A percentile compares a stretch with the other conserved stretches of the same genome.
Evolutionary conservation across 2,329 filamentous ascomycete genomes (phyloP).

Genomic region (Trichoderma endophyticum): DNA sequence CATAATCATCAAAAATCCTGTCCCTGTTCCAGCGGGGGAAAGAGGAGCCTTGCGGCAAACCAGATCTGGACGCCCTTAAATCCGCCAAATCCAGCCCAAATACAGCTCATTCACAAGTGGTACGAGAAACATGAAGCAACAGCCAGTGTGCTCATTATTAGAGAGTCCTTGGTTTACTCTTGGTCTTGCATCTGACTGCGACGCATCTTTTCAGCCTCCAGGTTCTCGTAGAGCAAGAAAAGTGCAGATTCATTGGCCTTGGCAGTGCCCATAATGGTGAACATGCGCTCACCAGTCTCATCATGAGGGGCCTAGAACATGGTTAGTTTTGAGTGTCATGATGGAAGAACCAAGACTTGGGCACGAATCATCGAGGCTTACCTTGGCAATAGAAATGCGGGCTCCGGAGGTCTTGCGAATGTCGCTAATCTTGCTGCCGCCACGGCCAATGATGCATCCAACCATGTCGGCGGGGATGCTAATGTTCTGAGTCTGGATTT

Average conservation of each 20-base stretch:
- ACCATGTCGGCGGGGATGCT: conserved; percentile 99
- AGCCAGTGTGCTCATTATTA: conserved; percentile 22
- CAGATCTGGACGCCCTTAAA: conserved; percentile 52
- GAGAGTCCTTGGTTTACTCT: conserved; percentile 41
- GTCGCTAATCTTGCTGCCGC: conserved; percentile 95
- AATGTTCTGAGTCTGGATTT: conserved; percentile 98
- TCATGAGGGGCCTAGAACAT: conserved; percentile 73
- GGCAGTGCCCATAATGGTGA: conserved; percentile 96
- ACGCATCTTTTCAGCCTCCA: conserved; percentile 98
- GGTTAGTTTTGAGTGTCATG: neutral
- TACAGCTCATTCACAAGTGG: conserved; percentile 31
- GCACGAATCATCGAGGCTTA: conserved; percentile 30
- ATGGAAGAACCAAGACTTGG: neutral
- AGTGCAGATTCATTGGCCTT: conserved; percentile 93
- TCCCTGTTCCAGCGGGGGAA: conserved; percentile 43
- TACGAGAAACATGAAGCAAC: conserved; percentile 31
- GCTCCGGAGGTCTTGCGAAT: conserved; percentile 96
- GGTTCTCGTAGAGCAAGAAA: conserved; percentile 96
- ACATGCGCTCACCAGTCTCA: conserved; percentile 98
- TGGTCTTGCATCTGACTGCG: conserved; percentile 70
- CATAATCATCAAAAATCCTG: conserved; percentile 44
- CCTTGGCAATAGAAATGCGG: conserved; percentile 95
- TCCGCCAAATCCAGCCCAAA: conserved; percentile 52
- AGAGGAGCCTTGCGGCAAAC: conserved; percentile 61
- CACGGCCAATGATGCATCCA: conserved; percentile 96